Evolutionary conservation across 2,329 filamentous ascomycete genomes (phyloP), one percentile per base, ranked within the genome.

Genomic region (Colletotrichum phormii): DNA sequence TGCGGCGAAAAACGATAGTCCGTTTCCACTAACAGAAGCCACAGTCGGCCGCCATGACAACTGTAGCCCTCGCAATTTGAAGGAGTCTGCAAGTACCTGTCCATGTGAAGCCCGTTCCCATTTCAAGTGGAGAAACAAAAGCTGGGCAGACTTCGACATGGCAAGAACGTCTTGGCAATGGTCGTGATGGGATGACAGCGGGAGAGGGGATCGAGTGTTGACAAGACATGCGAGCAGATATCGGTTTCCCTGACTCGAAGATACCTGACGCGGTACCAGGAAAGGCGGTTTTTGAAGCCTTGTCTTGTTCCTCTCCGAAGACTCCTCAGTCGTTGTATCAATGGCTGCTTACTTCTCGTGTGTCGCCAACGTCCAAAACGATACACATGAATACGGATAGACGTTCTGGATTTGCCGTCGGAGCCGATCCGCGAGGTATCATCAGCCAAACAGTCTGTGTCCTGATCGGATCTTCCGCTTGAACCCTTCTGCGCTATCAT

Each of bases 21-120:
- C 46, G 31, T 60, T 67, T 55, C 33, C 68, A 63, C 63, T 72
- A 72, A 69, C 53, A 67, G 26, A 55, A 72, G 68, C 67, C 71
- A 73, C 68, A n/a, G 5, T 71, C n/a, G 63, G 71, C 31, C 58
- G 68, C 71, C 33, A 67, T 59, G 62, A 63, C 62, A 62, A 49
- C 18, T 37, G 9, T 8, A 53, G 62, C n/a, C 53, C 62, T 67
- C 57, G 29, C 51, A 62, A 49, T 59, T 8, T 59, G 31, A 7
- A 42, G 1, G 13, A 24, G 12, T 37, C 26, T 18, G 13, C 26
- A 15, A 7, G 8, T 11, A 49, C 18, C 18, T 49, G 42, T 49
- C 42, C 42, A n/a, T 22, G 42, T 4, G 5, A 49, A 49, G 42
- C 42, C 18, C 29, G 37, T 26, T n/a, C 15, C 24, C 26, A 26